Evolutionary conservation across 805 yeast genomes (phyloP), one percentile per base, ranked within the genome.

Genomic region (Torulaspora franciscae): DNA sequence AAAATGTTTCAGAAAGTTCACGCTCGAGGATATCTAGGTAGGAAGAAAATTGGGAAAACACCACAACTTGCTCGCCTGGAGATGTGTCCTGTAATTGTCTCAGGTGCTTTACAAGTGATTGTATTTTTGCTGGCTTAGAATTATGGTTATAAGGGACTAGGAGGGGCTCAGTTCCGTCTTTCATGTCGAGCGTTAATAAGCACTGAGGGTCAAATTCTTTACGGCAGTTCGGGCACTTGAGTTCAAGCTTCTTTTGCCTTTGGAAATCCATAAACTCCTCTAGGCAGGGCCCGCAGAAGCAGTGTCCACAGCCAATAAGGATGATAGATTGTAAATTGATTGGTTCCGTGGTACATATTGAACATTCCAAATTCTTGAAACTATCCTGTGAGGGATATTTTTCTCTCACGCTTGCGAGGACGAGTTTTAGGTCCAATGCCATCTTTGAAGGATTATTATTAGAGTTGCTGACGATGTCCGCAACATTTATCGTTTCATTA

Each of bases 11-110:
- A 3, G 63, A 64, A 3, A 90, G 62, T 51, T 83, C 93, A 14
- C 58, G 61, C 54, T 84, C 83, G 42, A 90, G 77, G 7, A 87
- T 68, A 61, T 88, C 96, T 48, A 90, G 62, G 57, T 80, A 91
- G 0, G 86, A 75, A 0, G 96, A 85, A 56, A 90, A 90, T 55
- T 91, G 97, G 1, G 96, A 88, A 58, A 91, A 91, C 0, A 91
- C 90, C 40, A 91, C 89, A 3, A 85, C 79, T 56, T 85, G 88
- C 46, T 81, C 86, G 11, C 79, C 80, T 0, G 83, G 77, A 7
- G 76, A 71, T 11, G 76, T 77, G 22, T 74, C 77, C 45, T 72
- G 74, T 11, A 84, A 65, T 23, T 65, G 66, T 29, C 76, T 68
- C 13, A 88, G 63, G 56, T 84, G 88, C 3, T 71, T 65, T 4